phyloP scores from a whole-genome alignment of 148 eudicot species.

The Fagopyrum tataricum region DNA sequence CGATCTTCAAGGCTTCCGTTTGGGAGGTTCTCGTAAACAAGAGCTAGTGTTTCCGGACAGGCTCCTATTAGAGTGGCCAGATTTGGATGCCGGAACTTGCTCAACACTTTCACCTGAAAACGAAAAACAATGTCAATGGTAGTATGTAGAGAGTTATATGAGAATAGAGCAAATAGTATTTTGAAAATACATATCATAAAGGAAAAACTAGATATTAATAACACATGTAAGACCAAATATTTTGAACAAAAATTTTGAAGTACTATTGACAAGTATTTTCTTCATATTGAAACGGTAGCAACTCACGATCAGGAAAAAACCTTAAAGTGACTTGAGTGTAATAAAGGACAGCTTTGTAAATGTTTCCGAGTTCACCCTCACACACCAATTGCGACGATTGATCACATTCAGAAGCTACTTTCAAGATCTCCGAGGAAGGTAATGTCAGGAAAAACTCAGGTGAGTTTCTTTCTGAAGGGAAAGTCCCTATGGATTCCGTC shows the following conservation, averaged over 20 bases:
- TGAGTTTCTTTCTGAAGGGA: not conserved
- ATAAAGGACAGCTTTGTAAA: slow-evolving; percentile 51
- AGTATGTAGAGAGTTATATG: not conserved
- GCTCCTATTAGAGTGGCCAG: slow-evolving; percentile 60
- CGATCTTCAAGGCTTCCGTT: slow-evolving; percentile 82
- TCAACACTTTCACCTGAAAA: slow-evolving; percentile 62
- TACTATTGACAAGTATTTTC: too few relatives aligned
- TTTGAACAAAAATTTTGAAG: too few relatives aligned
- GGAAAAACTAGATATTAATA: too few relatives aligned
- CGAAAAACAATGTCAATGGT: not conserved
- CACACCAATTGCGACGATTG: not conserved
- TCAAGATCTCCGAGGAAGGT: slow-evolving; percentile 3
- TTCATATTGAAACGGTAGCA: slow-evolving; percentile 65
- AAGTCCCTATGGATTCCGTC: too few relatives aligned
- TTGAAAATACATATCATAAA: too few relatives aligned
- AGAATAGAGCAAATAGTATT: too few relatives aligned
- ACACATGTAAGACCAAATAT: too few relatives aligned
- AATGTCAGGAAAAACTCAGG: not conserved
- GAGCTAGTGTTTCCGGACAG: slow-evolving; percentile 55
- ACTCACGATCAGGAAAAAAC: slow-evolving; percentile 38
- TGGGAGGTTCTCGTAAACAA: slow-evolving; percentile 67
- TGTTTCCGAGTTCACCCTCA: slow-evolving; percentile 44
- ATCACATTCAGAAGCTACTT: not conserved
- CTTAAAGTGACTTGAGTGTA: slow-evolving; percentile 72
- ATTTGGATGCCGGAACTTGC: slow-evolving; percentile 74